Evolutionary conservation across 768 basidiomycete genomes (phyloP).

Genomic region (Pilatotrama ljubarskyi): DNA sequence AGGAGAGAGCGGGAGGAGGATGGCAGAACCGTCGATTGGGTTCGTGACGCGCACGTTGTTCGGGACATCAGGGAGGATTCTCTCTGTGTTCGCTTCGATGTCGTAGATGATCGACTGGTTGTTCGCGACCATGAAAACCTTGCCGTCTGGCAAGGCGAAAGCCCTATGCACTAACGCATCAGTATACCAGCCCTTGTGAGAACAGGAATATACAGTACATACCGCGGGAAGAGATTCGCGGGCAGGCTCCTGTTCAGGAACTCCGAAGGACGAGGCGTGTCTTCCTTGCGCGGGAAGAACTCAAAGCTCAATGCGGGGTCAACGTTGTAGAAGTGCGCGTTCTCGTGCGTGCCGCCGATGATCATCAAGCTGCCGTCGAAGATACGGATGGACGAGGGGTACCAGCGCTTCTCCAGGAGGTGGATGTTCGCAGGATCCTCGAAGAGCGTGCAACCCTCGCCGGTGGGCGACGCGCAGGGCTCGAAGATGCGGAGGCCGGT

Average conservation of each 20-base stretch:
- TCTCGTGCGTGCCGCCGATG: constrained; percentile 76
- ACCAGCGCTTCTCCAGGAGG: constrained; percentile 81
- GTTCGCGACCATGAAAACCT: constrained; percentile 75
- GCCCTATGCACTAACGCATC: constrained; percentile 64
- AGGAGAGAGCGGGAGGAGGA: constrained; percentile 70
- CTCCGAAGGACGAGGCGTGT: constrained; percentile 25
- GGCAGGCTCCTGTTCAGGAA: constrained; percentile 31
- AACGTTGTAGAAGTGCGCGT: constrained; percentile 76
- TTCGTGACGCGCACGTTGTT: constrained; percentile 82
- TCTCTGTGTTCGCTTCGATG: constrained; percentile 64
- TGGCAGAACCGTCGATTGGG: constrained; percentile 74
- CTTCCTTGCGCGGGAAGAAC: constrained; percentile 76
- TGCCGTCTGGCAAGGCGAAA: constrained; percentile 71
- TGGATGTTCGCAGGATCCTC: constrained; percentile 65
- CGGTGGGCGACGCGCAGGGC: constrained; percentile 56
- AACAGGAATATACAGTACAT: constrained; percentile 57
- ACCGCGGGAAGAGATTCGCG: constrained; percentile 43
- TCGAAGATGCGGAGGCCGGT: constrained; percentile 73
- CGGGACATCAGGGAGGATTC: constrained; percentile 63
- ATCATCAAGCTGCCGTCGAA: constrained; percentile 79
- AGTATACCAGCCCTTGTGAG: constrained; percentile 53
- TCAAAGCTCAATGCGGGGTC: constrained; percentile 76
- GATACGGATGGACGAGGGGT: constrained; percentile 68
- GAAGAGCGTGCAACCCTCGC: constrained; percentile 56
- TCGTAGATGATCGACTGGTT: constrained; percentile 79